Evolutionary conservation across 257 asterid genomes (phyloP), one percentile per base, ranked within the genome.

Genomic region (Ligustrum vulgare): DNA sequence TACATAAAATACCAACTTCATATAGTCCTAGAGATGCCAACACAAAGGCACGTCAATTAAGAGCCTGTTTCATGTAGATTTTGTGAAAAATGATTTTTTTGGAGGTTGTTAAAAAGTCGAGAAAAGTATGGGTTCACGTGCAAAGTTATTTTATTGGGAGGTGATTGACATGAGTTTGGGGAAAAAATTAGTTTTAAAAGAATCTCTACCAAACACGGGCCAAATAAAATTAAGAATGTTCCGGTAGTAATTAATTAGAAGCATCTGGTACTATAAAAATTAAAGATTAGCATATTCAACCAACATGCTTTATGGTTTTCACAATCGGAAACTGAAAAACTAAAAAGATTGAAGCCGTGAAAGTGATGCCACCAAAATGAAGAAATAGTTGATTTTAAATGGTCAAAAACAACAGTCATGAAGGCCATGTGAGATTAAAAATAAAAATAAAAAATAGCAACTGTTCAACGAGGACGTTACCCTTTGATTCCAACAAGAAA

Each of bases 401-500:
- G 35, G 65, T 35, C 67, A n/a, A 49, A 51, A 78, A 37, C 23
- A 18, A 64, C 8, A 28, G 58, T 36, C 69, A 56, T 15, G 34
- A 68, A 69, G 34, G 70, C 23, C 63, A 18, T 16, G 13, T 60
- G 20, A 16, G 54, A 65, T 23, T 28, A 34, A 60, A 2, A 22
- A 60, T 43, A 60, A 2, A 22, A 60, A 60, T 3, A 20, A 3
- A 23, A 6, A 25, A 56, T 18, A 49, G 67, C 3, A 51, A 16
- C 73, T 47, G 1, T 47, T n/a, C 63, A 54, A 23, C 3, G 67
- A 22, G 67, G 70, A 54, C 36, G 8, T 76, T 67, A 77, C 67
- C 75, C 63, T 37, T 47, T 11, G 31, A 68, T 67, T 60, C 64
- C 71, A 75, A 60, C 69, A 71, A 22, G 75, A 77, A 54, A 76